These are phyloP conservation scores for Diutina catenulata DNA, from an alignment of 1,139 yeast genomes.

Conservation along the genomic window DNA sequence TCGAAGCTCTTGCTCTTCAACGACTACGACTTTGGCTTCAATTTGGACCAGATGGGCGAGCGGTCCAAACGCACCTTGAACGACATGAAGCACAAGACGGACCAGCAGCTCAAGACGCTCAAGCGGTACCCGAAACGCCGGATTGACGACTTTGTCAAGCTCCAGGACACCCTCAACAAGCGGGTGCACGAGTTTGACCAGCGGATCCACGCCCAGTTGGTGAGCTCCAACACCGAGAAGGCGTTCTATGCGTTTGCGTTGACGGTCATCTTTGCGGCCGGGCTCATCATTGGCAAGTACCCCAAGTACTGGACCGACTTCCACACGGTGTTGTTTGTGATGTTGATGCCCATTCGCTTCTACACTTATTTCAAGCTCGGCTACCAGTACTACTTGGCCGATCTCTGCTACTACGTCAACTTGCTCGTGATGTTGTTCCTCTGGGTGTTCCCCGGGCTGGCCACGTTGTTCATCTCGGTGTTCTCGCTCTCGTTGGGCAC, in stretches of 20 bases:
- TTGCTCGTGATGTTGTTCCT: constrained; percentile 53
- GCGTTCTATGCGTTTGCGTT: constrained; percentile 69
- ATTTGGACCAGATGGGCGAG: constrained; percentile 25
- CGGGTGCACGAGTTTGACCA: constrained; percentile 46
- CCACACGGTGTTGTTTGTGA: constrained; percentile 49
- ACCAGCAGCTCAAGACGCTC: constrained; percentile 18
- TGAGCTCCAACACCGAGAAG: constrained; percentile 64
- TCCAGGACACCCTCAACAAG: constrained; percentile 23
- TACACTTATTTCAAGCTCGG: constrained; percentile 71
- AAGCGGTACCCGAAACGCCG: constrained; percentile 10
- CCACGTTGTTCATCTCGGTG: constrained; percentile 63
- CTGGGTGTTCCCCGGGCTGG: constrained; percentile 74
- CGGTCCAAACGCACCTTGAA: constrained; percentile 24
- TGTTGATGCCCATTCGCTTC: constrained; percentile 76
- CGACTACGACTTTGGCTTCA: constrained; percentile 35
- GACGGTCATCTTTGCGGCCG: constrained; percentile 56
- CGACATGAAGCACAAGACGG: constrained; percentile 26
- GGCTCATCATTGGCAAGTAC: constrained; percentile 64
- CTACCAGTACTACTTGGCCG: constrained; percentile 84
- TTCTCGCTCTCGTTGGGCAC: constrained; percentile 87
- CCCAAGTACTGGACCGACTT: constrained; percentile 71
- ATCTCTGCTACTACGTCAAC: constrained; percentile 87
- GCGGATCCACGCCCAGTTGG: constrained; percentile 37
- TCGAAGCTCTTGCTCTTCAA: constrained; percentile 25
- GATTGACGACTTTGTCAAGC: constrained; percentile 15